These are phyloP conservation scores for Fusarium devonianum DNA, from an alignment of 2,329 filamentous ascomycete genomes.

Conservation along the genomic window DNA sequence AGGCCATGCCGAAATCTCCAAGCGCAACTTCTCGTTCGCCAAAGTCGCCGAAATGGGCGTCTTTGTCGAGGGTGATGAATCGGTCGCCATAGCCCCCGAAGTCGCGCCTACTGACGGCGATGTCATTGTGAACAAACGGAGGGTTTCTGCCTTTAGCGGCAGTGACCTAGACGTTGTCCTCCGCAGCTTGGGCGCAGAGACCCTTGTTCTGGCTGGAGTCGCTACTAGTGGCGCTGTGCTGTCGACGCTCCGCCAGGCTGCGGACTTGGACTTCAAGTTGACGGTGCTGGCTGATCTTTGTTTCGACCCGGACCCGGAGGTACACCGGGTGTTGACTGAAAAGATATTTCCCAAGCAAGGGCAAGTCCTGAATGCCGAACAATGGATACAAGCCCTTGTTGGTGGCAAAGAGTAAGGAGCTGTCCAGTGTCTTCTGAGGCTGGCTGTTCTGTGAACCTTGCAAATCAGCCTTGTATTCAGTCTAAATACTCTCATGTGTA, in stretches of 20 bases:
- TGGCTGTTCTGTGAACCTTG: no score
- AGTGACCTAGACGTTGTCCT: neutral
- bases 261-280: neutral
- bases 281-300: neutral
- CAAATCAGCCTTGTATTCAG: no score
- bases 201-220: neutral
- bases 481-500: no score
- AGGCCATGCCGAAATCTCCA: neutral
- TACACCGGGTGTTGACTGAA: slow-evolving; percentile 1
- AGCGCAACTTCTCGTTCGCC: neutral
- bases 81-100: neutral
- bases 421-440: no score
- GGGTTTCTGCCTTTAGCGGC: neutral
- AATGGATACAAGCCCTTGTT: no score
- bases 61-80: neutral
- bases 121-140: neutral
- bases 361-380: no score
- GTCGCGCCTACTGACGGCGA: neutral
- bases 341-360: slow-evolving; percentile 39
- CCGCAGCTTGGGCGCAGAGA: neutral
- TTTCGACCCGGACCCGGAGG: neutral
- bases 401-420: no score
- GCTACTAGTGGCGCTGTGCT: neutral
- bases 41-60: neutral
- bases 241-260: slow-evolving; percentile 1